These are phyloP conservation scores for Acacia crassicarpa DNA, from an alignment of 306 rosid genomes.

Conservation along the genomic window DNA sequence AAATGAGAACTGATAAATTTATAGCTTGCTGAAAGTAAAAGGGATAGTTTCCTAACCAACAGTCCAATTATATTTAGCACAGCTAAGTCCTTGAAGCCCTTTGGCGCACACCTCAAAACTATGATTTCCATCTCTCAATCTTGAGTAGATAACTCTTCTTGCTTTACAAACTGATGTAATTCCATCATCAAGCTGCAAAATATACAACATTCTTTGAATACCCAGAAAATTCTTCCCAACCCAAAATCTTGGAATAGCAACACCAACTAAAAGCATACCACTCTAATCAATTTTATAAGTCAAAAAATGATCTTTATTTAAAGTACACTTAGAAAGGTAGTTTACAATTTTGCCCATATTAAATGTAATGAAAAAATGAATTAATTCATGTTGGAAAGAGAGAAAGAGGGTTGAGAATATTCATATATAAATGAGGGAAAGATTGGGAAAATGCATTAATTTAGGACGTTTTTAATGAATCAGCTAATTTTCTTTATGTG, in stretches of 20 bases:
- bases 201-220: slow-evolving; percentile 6
- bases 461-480: too few species aligned
- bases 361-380: too few species aligned
- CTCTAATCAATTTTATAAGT: too few species aligned
- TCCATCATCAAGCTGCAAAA: slow-evolving; percentile 72
- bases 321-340: too few species aligned
- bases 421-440: too few species aligned
- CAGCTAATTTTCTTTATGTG: too few species aligned
- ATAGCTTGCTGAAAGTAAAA: slow-evolving; percentile 20
- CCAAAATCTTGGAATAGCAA: slow-evolving; percentile 1
- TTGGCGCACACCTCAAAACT: slow-evolving; percentile 70
- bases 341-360: too few species aligned
- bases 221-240: slow-evolving; percentile 8
- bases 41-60: slow-evolving; percentile 61
- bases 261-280: neutral
- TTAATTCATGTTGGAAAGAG: too few species aligned
- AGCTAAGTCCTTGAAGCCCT: slow-evolving; percentile 48
- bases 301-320: too few species aligned
- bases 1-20: neutral
- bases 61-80: slow-evolving; percentile 77
- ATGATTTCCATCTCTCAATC: slow-evolving; percentile 79
- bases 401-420: too few species aligned
- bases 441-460: too few species aligned
- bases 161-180: slow-evolving; percentile 49
- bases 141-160: slow-evolving; percentile 50